A percentile compares a stretch with the other conserved stretches of the same genome.
Evolutionary conservation across 306 rosid genomes (phyloP).

Genomic region (Vachellia pachyceras): DNA sequence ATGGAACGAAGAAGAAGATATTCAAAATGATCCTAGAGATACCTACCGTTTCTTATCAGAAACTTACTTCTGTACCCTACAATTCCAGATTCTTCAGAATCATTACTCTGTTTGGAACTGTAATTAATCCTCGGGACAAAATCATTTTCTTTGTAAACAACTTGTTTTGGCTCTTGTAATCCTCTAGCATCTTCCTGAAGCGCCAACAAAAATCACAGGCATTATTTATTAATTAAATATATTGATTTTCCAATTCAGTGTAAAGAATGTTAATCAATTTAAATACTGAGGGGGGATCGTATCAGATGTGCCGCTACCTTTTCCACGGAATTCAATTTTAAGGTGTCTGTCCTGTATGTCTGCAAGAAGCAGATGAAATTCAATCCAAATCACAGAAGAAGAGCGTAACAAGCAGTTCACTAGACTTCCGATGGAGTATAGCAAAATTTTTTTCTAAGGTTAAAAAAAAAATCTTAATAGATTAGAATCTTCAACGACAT

Average conservation of each 20-base stretch:
- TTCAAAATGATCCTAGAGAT: slow-evolving; percentile 8
- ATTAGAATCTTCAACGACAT: not conserved
- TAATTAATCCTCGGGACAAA: slow-evolving; percentile 36
- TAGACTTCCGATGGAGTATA: slow-evolving; percentile 17
- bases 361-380: slow-evolving; percentile 60
- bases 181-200: slow-evolving; percentile 67
- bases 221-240: slow-evolving; percentile 14
- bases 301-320: slow-evolving; percentile 61
- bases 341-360: slow-evolving; percentile 68
- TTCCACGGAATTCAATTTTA: slow-evolving; percentile 62
- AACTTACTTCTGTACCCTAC: slow-evolving; percentile 42
- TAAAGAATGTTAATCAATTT: not conserved
- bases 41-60: slow-evolving; percentile 63
- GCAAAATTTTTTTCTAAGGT: not conserved
- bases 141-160: slow-evolving; percentile 73
- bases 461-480: no score
- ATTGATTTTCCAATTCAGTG: slow-evolving; percentile 8
- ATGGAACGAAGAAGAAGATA: slow-evolving; percentile 18
- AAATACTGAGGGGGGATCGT: slow-evolving; percentile 1
- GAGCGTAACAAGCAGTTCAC: slow-evolving; percentile 34
- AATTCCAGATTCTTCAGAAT: slow-evolving; percentile 45
- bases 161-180: slow-evolving; percentile 74
- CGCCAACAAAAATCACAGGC: slow-evolving; percentile 6
- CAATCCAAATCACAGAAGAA: slow-evolving; percentile 40
- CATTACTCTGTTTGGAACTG: slow-evolving; percentile 38